A percentile compares a stretch with the other conserved stretches of the same genome.
Conservation (phyloP, 148 eudicot species). For the Rhododendron ferrugineum region DNA sequence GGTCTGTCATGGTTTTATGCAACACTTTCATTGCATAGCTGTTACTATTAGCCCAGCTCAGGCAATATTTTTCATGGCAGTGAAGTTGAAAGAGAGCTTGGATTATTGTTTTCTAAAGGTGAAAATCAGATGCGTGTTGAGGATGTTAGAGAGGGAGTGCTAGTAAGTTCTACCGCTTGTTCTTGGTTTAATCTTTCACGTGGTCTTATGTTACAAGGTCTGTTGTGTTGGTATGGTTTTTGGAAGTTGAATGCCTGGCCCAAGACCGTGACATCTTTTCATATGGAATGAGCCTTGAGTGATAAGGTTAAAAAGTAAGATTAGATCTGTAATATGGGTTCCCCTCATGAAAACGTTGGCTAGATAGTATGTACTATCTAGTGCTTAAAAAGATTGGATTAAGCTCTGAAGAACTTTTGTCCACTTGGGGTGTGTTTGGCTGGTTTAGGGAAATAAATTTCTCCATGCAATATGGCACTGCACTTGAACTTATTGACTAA, state of each 20-base stretch:
- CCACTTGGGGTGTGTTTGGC: not conserved
- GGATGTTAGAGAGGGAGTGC: slow-evolving; percentile 89
- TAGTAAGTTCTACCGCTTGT: slow-evolving; percentile 49
- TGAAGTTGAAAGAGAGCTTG: slow-evolving; percentile 95
- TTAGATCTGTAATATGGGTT: not conserved
- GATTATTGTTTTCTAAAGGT: slow-evolving; percentile 72
- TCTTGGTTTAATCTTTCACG: slow-evolving; percentile 1
- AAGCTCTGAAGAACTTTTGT: not conserved
- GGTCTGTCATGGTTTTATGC: slow-evolving; percentile 32
- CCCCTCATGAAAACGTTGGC: not conserved
- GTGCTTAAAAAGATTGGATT: not conserved
- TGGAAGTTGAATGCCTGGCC: not conserved
- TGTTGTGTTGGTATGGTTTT: not conserved
- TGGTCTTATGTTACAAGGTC: not conserved
- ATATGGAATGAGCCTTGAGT: not conserved
- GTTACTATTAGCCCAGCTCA: slow-evolving; percentile 13
- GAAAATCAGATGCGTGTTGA: slow-evolving; percentile 86
- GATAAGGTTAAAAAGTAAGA: not conserved
- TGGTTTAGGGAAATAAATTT: not conserved
- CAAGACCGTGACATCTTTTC: not conserved
- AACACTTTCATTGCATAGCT: not conserved
- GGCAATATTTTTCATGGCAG: slow-evolving; percentile 33
- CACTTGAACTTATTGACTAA: not conserved
- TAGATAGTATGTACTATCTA: not conserved
- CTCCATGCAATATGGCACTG: not conserved